These are phyloP conservation scores for Cichorium intybus DNA, from an alignment of 140 eudicot genomes.

Conservation along the genomic window DNA sequence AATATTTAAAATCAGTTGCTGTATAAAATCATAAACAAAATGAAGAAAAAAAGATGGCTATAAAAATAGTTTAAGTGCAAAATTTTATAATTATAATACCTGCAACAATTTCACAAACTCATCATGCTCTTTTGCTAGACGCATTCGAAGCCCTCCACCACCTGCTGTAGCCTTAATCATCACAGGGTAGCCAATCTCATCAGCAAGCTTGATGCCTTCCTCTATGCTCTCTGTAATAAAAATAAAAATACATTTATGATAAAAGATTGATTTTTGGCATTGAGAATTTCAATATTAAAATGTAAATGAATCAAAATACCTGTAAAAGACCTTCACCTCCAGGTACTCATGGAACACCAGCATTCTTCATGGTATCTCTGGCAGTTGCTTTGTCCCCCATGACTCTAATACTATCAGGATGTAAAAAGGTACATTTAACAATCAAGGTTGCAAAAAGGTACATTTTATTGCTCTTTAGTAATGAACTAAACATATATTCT, in stretches of 20 bases:
- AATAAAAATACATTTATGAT: neutral
- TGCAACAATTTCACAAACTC: too few relatives aligned
- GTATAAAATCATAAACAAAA: neutral
- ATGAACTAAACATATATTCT: too few relatives aligned
- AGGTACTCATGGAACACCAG: conserved; percentile 99
- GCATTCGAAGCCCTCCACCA: too few relatives aligned
- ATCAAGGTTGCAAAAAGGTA: conserved; percentile 4
- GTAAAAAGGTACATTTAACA: conserved; percentile 32
- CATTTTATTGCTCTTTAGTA: too few relatives aligned
- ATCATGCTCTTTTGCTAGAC: too few relatives aligned
- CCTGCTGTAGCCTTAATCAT: too few relatives aligned
- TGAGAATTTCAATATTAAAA: neutral
- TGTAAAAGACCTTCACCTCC: conserved; percentile 90
- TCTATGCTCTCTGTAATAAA: conserved; percentile 68
- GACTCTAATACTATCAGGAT: conserved; percentile 93
- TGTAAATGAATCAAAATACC: conserved; percentile 36
- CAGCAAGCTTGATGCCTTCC: too few relatives aligned
- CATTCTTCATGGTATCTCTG: conserved; percentile 95
- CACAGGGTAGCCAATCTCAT: too few relatives aligned
- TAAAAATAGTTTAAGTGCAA: neutral
- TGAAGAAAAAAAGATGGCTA: neutral
- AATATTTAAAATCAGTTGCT: conserved; percentile 4
- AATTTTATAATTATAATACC: too few relatives aligned
- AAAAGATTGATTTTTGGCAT: conserved; percentile 4
- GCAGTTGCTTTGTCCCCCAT: conserved; percentile 99